phyloP scores from a whole-genome alignment of 2,329 filamentous ascomycete genomes.

The Ophiostoma australiae region DNA sequence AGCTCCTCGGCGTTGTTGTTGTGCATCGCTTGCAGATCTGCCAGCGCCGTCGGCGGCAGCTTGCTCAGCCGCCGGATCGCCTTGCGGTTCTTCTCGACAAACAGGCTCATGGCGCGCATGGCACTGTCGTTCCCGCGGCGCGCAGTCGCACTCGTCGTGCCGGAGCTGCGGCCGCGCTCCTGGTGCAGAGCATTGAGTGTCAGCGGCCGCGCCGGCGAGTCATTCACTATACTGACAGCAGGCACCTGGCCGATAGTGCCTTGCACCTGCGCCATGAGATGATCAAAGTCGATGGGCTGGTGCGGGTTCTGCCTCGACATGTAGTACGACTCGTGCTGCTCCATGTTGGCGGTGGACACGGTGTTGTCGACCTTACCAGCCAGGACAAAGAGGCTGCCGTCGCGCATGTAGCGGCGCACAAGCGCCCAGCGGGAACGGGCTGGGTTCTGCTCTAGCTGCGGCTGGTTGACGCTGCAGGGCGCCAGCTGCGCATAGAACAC shows the following conservation, averaged over 20 bases:
- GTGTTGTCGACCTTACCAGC: slow-evolving; percentile 32
- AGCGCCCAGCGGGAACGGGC: slow-evolving; percentile 50
- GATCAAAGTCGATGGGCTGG: slow-evolving; percentile 43
- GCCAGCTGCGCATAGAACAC: slow-evolving; percentile 50
- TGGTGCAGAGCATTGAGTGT: slow-evolving; percentile 22
- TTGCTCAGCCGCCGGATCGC: slow-evolving; percentile 42
- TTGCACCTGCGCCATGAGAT: slow-evolving; percentile 42
- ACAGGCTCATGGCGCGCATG: slow-evolving; percentile 42
- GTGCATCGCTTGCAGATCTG: not conserved
- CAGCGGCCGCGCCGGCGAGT: slow-evolving; percentile 18
- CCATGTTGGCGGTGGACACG: slow-evolving; percentile 28
- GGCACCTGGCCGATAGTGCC: slow-evolving; percentile 31
- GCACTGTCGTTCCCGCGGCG: slow-evolving; percentile 39
- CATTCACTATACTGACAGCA: not conserved
- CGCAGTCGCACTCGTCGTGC: not conserved
- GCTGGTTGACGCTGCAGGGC: slow-evolving; percentile 46
- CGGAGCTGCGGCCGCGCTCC: slow-evolving; percentile 17
- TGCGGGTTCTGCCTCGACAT: slow-evolving; percentile 31
- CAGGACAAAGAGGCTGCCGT: slow-evolving; percentile 50
- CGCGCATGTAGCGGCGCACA: slow-evolving; percentile 43
- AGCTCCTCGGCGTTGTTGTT: not conserved
- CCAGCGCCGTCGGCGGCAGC: slow-evolving; percentile 31
- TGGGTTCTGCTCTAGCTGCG: slow-evolving; percentile 49
- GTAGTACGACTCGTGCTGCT: slow-evolving; percentile 28
- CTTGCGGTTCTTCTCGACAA: slow-evolving; percentile 42